These are phyloP conservation scores for Phalaenopsis aphrodite DNA, from an alignment of 106 monocot species.

Conservation along the genomic window DNA sequence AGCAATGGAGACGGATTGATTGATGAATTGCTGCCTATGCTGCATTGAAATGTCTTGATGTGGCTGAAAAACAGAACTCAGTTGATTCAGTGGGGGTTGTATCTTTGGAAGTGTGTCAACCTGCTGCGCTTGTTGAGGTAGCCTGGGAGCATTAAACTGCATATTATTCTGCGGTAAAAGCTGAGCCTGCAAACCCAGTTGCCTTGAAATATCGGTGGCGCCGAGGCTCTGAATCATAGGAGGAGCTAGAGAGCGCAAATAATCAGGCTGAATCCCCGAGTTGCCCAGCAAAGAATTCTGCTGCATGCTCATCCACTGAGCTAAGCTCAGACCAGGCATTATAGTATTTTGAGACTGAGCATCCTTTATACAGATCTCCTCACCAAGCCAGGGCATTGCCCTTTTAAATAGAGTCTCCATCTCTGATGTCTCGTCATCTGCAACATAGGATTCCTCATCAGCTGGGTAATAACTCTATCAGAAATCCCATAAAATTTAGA, in stretches of 20 bases:
- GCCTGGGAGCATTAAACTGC: conserved; percentile 37
- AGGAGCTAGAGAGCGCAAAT: conserved; percentile 33
- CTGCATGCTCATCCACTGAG: conserved; percentile 85
- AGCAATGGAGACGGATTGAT: conserved; percentile 28
- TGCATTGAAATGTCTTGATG: conserved; percentile 30
- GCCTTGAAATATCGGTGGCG: conserved; percentile 41
- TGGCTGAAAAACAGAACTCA: conserved; percentile 18
- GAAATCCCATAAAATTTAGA: not conserved
- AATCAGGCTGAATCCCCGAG: conserved; percentile 49
- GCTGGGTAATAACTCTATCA: not conserved
- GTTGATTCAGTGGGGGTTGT: conserved; percentile 33
- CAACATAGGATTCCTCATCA: not conserved
- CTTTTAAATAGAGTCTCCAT: conserved; percentile 82
- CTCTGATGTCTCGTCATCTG: conserved; percentile 72
- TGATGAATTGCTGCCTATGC: conserved; percentile 40
- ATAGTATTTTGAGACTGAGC: conserved; percentile 49
- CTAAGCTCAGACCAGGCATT: conserved; percentile 69
- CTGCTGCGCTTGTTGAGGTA: conserved; percentile 35
- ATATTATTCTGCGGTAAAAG: conserved; percentile 47
- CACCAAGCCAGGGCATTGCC: conserved; percentile 79
- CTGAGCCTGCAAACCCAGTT: conserved; percentile 44
- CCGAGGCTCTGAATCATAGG: conserved; percentile 48
- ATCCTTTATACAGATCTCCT: conserved; percentile 77
- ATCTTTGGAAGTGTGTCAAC: conserved; percentile 37
- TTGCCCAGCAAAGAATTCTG: conserved; percentile 50